Base-by-base conservation (phyloP, 129 eudicot genomes). In the Pulicaria dysenterica region DNA sequence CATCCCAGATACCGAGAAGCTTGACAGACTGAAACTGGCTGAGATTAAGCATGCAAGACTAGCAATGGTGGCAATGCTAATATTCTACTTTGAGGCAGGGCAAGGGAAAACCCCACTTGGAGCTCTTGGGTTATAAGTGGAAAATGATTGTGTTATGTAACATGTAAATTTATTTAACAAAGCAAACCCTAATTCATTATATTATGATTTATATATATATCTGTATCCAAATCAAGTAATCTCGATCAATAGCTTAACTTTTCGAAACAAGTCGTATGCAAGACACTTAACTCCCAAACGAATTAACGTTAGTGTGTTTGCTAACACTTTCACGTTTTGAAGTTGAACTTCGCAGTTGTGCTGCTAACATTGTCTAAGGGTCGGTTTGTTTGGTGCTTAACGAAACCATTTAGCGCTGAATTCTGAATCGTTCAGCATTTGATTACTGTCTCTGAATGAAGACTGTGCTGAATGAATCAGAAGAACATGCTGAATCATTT, bases 71-170 rank as follows among this genome's bases (percentile, higher is more conserved):
- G 98, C 96, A 7, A 94, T 90, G 98, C 69, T 94, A 12, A 88
- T 87, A 46, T 94, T 94, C 85, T 90, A 94, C 83, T 87, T 94
- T 55, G 98, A 94, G 77, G 98, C 96, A 5, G 98, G 96, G 9
- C 98, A 94, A 72, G 98, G 98, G 77, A 90, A 94, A 66, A 90
- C 98, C n/a, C 98, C 98, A 74, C 96, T 94, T 45, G 96, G 96
- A 16, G 98, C 95, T 69, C 92, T 94, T 73, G 98, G 93, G n/a
- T 81, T 94, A 84, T 94, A 85, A 89, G 61, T 40, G 16, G 49
- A 61, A 43, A 24, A 6, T 64, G 39, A 42, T 73, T 45, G 43
- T 62, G 60, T 73, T 43, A 70, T 78, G 81, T 73, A 85, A 78
- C 64, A 79, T 73, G 73, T 82, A 68, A 64, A 69, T 80, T 77